phyloP scores from a whole-genome alignment of 2,329 filamentous ascomycete species.

The Fusarium nematophilum region DNA sequence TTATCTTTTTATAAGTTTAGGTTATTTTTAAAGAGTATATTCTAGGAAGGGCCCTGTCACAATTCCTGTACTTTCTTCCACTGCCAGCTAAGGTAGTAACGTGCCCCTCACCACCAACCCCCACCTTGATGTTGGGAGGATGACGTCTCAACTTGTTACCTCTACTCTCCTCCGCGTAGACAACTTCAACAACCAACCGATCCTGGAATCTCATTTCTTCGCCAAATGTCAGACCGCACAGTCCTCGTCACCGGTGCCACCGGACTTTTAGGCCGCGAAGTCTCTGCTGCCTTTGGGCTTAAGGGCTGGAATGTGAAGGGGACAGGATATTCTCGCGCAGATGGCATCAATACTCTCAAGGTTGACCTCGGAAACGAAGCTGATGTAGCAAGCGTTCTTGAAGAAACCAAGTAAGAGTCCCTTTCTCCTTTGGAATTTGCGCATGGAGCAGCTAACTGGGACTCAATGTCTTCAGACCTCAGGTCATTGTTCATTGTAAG shows the following conservation, averaged over 20 bases:
- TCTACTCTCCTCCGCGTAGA: background rate
- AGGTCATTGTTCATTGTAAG: slow-evolving; percentile 85
- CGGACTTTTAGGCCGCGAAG: slow-evolving; percentile 84
- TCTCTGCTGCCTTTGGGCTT: slow-evolving; percentile 75
- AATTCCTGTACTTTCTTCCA: no score
- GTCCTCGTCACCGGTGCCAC: slow-evolving; percentile 87
- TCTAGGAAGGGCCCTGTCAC: no score
- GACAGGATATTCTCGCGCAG: slow-evolving; percentile 79
- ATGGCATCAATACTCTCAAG: slow-evolving; percentile 74
- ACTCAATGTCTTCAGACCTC: slow-evolving; percentile 63
- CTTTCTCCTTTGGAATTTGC: background rate
- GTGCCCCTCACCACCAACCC: slow-evolving; percentile 31
- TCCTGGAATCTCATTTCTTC: background rate
- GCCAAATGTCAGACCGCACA: slow-evolving; percentile 49
- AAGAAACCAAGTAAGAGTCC: slow-evolving; percentile 62
- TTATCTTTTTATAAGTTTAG: no score
- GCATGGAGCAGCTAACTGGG: slow-evolving; percentile 9
- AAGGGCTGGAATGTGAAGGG: slow-evolving; percentile 74
- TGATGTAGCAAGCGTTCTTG: slow-evolving; percentile 63
- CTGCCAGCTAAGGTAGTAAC: no score
- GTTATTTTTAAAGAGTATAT: no score
- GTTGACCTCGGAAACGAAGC: slow-evolving; percentile 61
- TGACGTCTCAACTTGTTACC: slow-evolving; percentile 26
- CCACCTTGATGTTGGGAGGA: slow-evolving; percentile 23
- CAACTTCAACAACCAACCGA: background rate